Evolutionary conservation across 345 rosid species (phyloP).

Genomic region (Populus tremula): DNA sequence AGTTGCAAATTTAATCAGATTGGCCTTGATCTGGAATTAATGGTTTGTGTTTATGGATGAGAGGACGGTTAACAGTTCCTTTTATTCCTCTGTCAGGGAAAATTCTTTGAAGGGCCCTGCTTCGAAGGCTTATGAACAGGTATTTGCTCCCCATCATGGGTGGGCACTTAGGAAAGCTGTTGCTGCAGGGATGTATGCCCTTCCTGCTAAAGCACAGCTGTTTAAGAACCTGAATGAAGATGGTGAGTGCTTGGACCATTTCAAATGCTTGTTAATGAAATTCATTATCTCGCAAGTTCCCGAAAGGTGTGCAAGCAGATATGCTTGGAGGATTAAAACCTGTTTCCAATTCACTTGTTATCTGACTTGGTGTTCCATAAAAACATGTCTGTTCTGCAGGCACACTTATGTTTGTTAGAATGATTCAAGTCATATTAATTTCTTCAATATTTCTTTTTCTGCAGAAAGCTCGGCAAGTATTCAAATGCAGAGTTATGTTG

Average conservation of each 20-base stretch:
- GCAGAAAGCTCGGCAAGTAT: conserved; percentile 70
- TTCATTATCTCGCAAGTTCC: background rate
- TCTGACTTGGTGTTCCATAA: background rate
- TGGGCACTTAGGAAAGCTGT: conserved; percentile 94
- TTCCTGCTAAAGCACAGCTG: conserved; percentile 80
- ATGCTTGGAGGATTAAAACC: background rate
- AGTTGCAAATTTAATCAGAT: conserved; percentile 5
- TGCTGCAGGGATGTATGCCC: conserved; percentile 89
- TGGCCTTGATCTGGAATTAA: conserved; percentile 6
- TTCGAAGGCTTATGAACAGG: conserved; percentile 85
- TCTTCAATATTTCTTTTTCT: background rate
- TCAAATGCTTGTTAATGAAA: conserved; percentile 15
- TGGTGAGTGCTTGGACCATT: conserved; percentile 47
- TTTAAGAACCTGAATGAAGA: conserved; percentile 77
- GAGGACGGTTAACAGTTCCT: background rate
- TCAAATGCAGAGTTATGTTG: conserved; percentile 63
- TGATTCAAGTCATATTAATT: background rate
- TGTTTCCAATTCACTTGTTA: background rate
- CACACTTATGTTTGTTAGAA: background rate
- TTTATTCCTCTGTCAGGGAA: conserved; percentile 48
- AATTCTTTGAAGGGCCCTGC: conserved; percentile 82
- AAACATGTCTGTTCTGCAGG: background rate
- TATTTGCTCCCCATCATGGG: conserved; percentile 91
- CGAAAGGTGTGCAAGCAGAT: background rate
- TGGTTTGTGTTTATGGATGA: background rate